These are phyloP conservation scores for Xylona heveae DNA, from an alignment of 495 filamentous ascomycete genomes.

Conservation along the genomic window DNA sequence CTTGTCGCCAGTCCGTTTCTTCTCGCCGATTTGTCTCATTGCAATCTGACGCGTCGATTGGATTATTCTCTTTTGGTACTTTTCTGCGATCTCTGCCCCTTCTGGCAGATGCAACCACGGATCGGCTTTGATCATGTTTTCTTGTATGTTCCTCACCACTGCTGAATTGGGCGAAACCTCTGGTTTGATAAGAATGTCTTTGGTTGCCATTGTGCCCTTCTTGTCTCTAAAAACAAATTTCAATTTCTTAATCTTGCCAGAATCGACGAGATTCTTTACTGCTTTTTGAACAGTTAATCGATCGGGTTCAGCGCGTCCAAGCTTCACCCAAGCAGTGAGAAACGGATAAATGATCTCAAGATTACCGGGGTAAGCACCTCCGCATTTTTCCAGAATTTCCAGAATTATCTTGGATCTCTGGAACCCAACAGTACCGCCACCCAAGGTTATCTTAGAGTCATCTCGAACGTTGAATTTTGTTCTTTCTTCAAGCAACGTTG, in stretches of 20 bases:
- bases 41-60: neutral
- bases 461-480: neutral
- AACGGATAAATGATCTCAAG: conserved; percentile 54
- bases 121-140: conserved; percentile 25
- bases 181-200: conserved; percentile 26
- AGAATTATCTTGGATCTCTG: conserved; percentile 41
- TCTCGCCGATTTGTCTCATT: neutral
- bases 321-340: conserved; percentile 33
- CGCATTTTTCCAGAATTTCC: conserved; percentile 43
- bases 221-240: conserved; percentile 37
- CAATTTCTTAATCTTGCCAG: conserved; percentile 33
- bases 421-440: conserved; percentile 24
- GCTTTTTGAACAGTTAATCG: conserved; percentile 27
- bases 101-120: conserved; percentile 20
- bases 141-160: conserved; percentile 27
- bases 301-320: conserved; percentile 23
- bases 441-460: neutral
- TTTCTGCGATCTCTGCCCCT: conserved; percentile 12
- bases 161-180: conserved; percentile 27
- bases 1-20: neutral
- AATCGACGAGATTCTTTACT: conserved; percentile 37
- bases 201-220: conserved; percentile 31
- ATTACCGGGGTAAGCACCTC: conserved; percentile 55
- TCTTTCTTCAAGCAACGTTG: too few species aligned
- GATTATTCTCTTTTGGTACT: conserved; percentile 5